Conservation (phyloP, 2,329 filamentous ascomycete species). For the Aplosporella prunicola region DNA sequence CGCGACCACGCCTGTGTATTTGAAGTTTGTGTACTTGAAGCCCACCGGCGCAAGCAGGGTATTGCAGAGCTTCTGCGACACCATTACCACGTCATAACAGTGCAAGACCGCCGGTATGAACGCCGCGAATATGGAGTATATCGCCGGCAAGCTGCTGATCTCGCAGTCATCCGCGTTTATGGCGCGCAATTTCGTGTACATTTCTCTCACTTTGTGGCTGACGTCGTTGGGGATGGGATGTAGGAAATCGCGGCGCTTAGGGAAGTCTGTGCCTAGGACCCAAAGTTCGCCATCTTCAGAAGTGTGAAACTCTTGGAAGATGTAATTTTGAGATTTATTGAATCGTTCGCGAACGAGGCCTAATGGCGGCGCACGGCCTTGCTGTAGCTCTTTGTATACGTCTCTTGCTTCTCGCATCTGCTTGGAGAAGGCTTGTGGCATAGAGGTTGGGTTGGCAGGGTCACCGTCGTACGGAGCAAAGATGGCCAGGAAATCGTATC, state of each 20-base stretch:
- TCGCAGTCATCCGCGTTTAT: slow-evolving; percentile 42
- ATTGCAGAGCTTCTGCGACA: slow-evolving; percentile 51
- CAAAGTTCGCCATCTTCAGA: slow-evolving; percentile 1
- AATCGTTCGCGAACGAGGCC: not conserved
- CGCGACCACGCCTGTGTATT: slow-evolving; percentile 49
- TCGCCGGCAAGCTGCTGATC: slow-evolving; percentile 36
- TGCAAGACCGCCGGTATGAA: slow-evolving; percentile 66
- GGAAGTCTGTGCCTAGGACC: slow-evolving; percentile 30
- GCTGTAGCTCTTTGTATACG: slow-evolving; percentile 12
- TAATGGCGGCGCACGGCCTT: slow-evolving; percentile 6
- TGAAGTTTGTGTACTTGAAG: slow-evolving; percentile 43
- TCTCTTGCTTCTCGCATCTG: too few species aligned
- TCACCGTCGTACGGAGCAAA: slow-evolving; percentile 16
- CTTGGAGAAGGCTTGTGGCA: not conserved
- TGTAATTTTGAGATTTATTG: not conserved
- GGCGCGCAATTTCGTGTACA: slow-evolving; percentile 37
- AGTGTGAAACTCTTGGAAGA: not conserved
- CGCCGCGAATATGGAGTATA: slow-evolving; percentile 42
- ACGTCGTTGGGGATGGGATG: slow-evolving; percentile 27
- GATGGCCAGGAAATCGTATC: slow-evolving; percentile 23
- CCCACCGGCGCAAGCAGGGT: slow-evolving; percentile 45
- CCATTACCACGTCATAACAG: slow-evolving; percentile 54
- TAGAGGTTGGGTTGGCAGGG: too few species aligned
- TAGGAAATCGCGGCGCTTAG: slow-evolving; percentile 51
- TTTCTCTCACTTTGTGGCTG: slow-evolving; percentile 15